Base-by-base conservation (phyloP, 768 basidiomycete species). In the Lyophyllum atratum region DNA sequence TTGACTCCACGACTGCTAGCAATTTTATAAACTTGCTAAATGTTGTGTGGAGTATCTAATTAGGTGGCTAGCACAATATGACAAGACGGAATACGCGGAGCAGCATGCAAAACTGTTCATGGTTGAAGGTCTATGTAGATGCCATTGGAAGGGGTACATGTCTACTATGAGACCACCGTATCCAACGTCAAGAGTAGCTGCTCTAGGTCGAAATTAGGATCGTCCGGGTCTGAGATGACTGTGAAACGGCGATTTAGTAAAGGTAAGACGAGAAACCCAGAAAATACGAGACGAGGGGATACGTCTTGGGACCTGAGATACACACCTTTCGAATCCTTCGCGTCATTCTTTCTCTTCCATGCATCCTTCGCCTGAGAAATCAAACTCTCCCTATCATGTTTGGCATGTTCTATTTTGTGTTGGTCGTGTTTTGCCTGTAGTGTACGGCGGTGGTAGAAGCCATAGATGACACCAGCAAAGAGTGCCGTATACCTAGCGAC, bases 181-280 rank as follows among this genome's bases (percentile, higher is more conserved):
- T 92, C 91, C 82, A 85, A 87, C 69, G 86, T 84, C 43, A 81
- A 79, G 70, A 92, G 67, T 58, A 97, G 76, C 74, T 93, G 93
- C 81, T 98, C 96, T 70, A 98, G 80, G 80, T 98, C 95, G 75
- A 98, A 99, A 62, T 84, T 86, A 52, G 96, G 93, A 74, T 98
- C 88, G 65, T 98, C 96, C 40, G 95, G 92, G 80, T 99, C 86
- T 62, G 93, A 90, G 62, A 97, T 79, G 63, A 96, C 95, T 95
- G 73, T 37, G 52, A 45, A 52, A 1, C 21, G 11, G 34, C 25
- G 33, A 8, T 56, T 66, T 37, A 64, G 63, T 39, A 55, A 49
- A 48, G 31, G 50, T 42, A 43, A 56, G 22, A 50, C 24, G 34
- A 12, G 37, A 21, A 44, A 37, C 3, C 4, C 12, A 15, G 6